Base-by-base conservation (phyloP, 371 early-diverging fungal genomes). In the Blastocladiella emersonii region DNA sequence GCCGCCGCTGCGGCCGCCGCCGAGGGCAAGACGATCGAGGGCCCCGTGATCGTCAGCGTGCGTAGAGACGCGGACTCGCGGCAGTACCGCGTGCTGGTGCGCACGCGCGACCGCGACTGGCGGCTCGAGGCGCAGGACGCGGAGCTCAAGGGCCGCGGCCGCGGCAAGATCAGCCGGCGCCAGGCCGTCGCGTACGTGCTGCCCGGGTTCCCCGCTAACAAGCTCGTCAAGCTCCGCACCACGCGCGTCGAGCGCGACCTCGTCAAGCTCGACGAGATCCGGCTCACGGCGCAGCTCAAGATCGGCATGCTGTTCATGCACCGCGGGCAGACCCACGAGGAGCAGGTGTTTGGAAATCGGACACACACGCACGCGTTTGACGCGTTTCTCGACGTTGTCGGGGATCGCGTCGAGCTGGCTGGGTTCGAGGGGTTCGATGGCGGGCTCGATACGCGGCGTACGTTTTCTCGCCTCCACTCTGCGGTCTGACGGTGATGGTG, bases 331-430 rank as follows among this genome's bases (percentile, higher is more conserved):
- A 69, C 44, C 2, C 56, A 68, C 3, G 77, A 77, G 43, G 70
- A 77, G 32, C 72, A 74, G 44, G 65, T 67, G 48, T 74, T 76
- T 60, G 48, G 66, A 17, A 77, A 77, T 62, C 72, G 72, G 69
- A 64, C 7, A 8, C 15, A 23, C 1, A 21, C 61, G 15, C 63
- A 39, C 3, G 63, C 66, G 13, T 74, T 69, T 44, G 63, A 70
- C 13, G 35, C 32, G 34, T 76, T 76, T 56, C 59, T 76, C 5
- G 23, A 7, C 1, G 21, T 67, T 48, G 35, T 76, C 3, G 76
- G 76, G 8, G 69, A 71, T 17, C 34, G 32, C 7, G 53, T 73
- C 23, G 56, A 56, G 27, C 67, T 76, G 27, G 65, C 60, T 25
- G 68, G 68, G 27, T 74, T 57, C 61, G 25, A 27, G 12, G 76